A percentile compares a stretch with the other conserved stretches of the same genome.
Conservation (phyloP, 139 green algal genomes). For the Monoraphidium neglectum region DNA sequence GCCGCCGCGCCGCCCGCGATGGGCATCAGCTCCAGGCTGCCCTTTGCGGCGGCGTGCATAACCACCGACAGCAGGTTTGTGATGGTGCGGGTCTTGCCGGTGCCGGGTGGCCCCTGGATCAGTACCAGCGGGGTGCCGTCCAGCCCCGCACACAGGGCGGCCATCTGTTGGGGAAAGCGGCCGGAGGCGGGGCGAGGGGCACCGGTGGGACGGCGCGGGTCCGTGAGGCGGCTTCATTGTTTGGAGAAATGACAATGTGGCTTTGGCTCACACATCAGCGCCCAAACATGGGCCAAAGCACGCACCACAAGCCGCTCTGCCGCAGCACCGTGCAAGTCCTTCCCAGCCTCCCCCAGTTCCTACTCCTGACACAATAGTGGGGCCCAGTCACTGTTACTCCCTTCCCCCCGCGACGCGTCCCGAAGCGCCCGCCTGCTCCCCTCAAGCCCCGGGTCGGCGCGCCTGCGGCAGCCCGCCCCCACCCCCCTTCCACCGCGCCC, state of each 20-base stretch:
- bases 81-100: slow-evolving; percentile 93
- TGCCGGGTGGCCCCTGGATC: slow-evolving; percentile 80
- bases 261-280: no score
- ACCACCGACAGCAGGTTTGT: slow-evolving; percentile 86
- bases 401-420: no score
- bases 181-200: neutral
- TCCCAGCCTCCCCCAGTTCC: no score
- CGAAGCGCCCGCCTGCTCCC: no score
- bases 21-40: slow-evolving; percentile 38
- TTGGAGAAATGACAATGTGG: no score
- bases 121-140: slow-evolving; percentile 77
- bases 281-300: no score
- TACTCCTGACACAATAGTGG: no score
- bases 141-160: slow-evolving; percentile 69
- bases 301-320: no score
- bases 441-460: neutral
- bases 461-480: neutral
- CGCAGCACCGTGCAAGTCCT: no score
- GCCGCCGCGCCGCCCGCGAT: neutral
- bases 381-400: no score
- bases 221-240: no score
- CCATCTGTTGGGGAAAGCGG: slow-evolving; percentile 43
- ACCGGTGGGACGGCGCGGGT: no score
- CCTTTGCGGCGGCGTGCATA: slow-evolving; percentile 74
- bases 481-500: neutral